A percentile compares a stretch with the other conserved stretches of the same genome.
Conservation (phyloP, 2,329 filamentous ascomycete species). For the Remersonia thermophila region DNA sequence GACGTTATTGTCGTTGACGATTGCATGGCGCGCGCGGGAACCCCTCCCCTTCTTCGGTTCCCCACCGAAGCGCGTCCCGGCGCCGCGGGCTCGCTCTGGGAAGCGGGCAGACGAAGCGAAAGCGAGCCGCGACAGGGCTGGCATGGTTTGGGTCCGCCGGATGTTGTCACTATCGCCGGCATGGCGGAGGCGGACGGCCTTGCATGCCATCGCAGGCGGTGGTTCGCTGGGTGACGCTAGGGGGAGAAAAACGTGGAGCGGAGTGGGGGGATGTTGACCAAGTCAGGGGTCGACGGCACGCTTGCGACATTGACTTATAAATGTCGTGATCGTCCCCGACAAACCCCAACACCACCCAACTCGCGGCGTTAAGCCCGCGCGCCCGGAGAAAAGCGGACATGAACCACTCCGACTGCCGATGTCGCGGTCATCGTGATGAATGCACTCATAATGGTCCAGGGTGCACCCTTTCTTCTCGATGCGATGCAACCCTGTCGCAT, state of each 20-base stretch:
- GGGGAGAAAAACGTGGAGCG: neutral
- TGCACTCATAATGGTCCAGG: too few relatives aligned
- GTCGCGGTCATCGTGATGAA: too few relatives aligned
- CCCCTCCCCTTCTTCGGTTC: neutral
- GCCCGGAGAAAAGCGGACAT: neutral
- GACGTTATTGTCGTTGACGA: constrained; percentile 8
- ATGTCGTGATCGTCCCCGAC: constrained; percentile 13
- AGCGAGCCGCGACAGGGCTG: too few relatives aligned
- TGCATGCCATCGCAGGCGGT: too few relatives aligned
- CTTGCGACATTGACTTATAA: constrained; percentile 12
- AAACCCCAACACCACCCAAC: neutral
- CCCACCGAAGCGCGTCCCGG: neutral
- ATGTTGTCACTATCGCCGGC: too few relatives aligned
- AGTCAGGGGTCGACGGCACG: neutral
- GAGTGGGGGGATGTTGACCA: constrained; percentile 1
- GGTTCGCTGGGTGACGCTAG: neutral
- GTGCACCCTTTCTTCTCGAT: too few relatives aligned
- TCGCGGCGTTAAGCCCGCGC: neutral
- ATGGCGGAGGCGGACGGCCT: too few relatives aligned
- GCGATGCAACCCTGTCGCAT: too few relatives aligned
- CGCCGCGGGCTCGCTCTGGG: too few relatives aligned
- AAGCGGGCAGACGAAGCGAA: too few relatives aligned
- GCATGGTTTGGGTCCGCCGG: too few relatives aligned
- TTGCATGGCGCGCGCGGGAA: constrained; percentile 3
- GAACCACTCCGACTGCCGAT: too few relatives aligned